Evolutionary conservation across 345 rosid species (phyloP).

Genomic region (Eucalyptus caleyi): DNA sequence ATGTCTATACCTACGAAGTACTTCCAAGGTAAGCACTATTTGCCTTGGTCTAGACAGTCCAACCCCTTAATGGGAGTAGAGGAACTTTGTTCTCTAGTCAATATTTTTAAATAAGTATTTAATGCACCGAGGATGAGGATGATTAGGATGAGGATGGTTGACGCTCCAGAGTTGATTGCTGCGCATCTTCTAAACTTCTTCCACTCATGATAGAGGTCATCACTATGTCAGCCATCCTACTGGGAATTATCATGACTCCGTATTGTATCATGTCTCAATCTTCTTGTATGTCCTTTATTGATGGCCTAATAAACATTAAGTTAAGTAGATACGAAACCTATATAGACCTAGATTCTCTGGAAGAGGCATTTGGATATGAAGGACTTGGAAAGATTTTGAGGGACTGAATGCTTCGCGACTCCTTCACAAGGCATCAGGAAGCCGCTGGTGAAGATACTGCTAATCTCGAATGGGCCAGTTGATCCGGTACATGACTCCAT

Average conservation of each 20-base stretch:
- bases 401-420: neutral
- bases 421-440: neutral
- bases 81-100: neutral
- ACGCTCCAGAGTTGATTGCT: neutral
- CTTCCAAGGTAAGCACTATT: neutral
- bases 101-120: neutral
- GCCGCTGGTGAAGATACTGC: neutral
- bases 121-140: neutral
- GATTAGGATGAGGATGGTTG: neutral
- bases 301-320: neutral
- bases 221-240: neutral
- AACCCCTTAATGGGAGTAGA: neutral
- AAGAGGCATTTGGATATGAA: neutral
- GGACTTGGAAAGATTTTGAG: neutral
- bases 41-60: neutral
- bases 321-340: neutral
- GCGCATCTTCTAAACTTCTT: neutral
- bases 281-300: neutral
- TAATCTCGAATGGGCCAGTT: neutral
- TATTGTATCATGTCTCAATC: neutral
- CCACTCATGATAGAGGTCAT: neutral
- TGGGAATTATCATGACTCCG: neutral
- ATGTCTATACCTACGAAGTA: neutral
- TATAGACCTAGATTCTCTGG: neutral
- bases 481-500: neutral